Base-by-base conservation (phyloP, 1,139 yeast genomes). In the Kurtzmaniella quercitrusa region DNA sequence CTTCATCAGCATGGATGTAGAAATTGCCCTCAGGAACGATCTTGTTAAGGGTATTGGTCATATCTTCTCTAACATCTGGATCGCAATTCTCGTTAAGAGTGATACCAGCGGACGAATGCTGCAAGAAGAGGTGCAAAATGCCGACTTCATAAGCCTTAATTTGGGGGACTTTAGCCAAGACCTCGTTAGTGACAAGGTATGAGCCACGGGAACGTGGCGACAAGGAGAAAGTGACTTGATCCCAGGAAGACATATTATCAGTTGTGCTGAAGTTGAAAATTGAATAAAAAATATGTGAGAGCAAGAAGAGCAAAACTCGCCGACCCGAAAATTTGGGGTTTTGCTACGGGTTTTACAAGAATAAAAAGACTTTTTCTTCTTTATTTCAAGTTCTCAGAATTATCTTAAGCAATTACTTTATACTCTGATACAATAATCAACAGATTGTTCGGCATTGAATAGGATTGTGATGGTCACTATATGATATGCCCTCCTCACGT, bases 51-150 rank as follows among this genome's bases (percentile, higher is more conserved):
- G 85, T 76, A 26, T 74, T 70, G 14, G 74, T 70, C 85, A 86
- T 74, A 55, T 86, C 95, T 2, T 60, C 63, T 45, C 91, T 71
- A 7, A 86, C 94, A 56, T 83, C 91, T 0, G 88, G 80, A 54
- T 86, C 95, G 66, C 82, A 85, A 57, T 86, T 86, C 59, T 86
- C 95, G 57, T 86, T 86, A 47, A 86, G 63, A 0, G 89, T 80
- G 40, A 86, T 59, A 0, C 84, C 94, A 3, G 91, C 91, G 19
- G 88, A 80, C 2, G 95, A 85, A 59, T 86, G 95, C 57, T 84
- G 88, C 41, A 85, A 64, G 57, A 86, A 86, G 33, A 86, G 61
- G 54, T 85, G 76, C 47, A 84, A 61, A 38, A 78, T 65, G 1
- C 95, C 95, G 9, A 84, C 64, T 55, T 81, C 76, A 61, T 77